Base-by-base conservation (phyloP, 2,329 filamentous ascomycete genomes). In the Botryosphaeria agaves region DNA sequence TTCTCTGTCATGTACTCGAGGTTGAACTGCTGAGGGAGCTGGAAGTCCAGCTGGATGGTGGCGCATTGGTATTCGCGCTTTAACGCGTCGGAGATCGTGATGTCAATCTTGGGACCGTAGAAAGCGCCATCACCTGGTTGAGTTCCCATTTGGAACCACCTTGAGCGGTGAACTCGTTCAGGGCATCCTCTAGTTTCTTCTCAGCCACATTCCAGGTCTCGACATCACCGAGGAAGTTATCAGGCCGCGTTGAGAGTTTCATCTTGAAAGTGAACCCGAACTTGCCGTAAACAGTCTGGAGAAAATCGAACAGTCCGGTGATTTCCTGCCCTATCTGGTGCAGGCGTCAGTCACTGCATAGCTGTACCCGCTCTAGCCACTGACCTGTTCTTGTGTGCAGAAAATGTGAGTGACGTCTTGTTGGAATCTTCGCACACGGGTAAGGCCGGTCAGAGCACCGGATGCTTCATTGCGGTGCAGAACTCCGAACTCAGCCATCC, bases 101-200 rank as follows among this genome's bases (percentile, higher is more conserved):
- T 89, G 46, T 98, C 89, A 44, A 95, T 93, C 70, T 98, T 98
- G 30, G 89, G 89, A 2, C 89, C 89, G 53, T 98, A 98, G 60
- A 95, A 98, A 31, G 89, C 89, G 49, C 89, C 89, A 45, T 98
- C 89, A 34, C 87, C 89, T 36, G 83, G 56, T 95, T 93, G 30
- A 93, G 64, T 52, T 82, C 78, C 89, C 89, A 98, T 38, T 73
- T 63, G 19, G 73, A 66, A 36, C 76, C 69, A 31, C 64, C 64
- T 28, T 57, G 52, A 14, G 56, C 57, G 33, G 71, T 66, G 53
- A 94, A 95, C 38, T 75, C 67, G 40, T 89, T 69, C 29, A 98
- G 65, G 12, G 85, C 82, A 36, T 75, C 66, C 47, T 74, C 76
- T 30, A 98, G 66, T 51, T 79, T 82, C 11, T 62, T 65, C 56